Evolutionary conservation across 2,329 filamentous ascomycete genomes (phyloP), one percentile per base, ranked within the genome.

Genomic region (Colletotrichum truncatum): DNA sequence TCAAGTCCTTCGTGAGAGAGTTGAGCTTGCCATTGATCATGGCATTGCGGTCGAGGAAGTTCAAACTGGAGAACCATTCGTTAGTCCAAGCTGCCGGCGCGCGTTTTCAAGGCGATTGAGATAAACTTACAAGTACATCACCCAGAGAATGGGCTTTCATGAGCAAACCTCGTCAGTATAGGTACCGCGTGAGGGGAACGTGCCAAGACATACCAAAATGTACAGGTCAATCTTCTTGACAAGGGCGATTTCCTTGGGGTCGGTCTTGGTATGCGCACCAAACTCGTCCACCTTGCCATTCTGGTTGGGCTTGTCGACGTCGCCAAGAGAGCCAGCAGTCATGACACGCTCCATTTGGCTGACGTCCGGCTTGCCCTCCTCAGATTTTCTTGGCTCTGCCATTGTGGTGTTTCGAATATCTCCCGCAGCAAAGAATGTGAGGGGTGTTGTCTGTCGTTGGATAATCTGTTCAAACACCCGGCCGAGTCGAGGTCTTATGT

Each of bases 231-330:
- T 70, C 65, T 75, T 77, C 51, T 71, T 73, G 12, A 78, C 76
- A 11, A 78, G 67, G 4, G 73, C 73, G 61, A 77, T 78, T 48
- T 78, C 75, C 32, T 67, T 75, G 3, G 77, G 77, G 51, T 80
- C 77, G 3, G 77, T 78, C 70, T 80, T 80, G 55, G 75, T 74
- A 53, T 75, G 72, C 5, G 78, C 77, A 23, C 78, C 78, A 6
- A 76, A 79, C 68, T 80, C 77, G 58, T 80, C 78, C 9, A 69
- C 58, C 16, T 69, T 70, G 48, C 41, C 43, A 38, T 41, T 23
- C 28, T 36, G 48, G 45, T 66, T 30, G 23, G 60, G 46, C 64
- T 67, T 67, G 48, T 64, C 51, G 18, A 10, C n/a, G 23, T 16
- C 56, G 16, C 45, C 56, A 51, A 32, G 36, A 16, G 56, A 59